Percentiles rank a stretch among this genome's conserved stretches.
Conservation (phyloP, 2,329 filamentous ascomycete species). For the Trichophaea hybrida region DNA sequence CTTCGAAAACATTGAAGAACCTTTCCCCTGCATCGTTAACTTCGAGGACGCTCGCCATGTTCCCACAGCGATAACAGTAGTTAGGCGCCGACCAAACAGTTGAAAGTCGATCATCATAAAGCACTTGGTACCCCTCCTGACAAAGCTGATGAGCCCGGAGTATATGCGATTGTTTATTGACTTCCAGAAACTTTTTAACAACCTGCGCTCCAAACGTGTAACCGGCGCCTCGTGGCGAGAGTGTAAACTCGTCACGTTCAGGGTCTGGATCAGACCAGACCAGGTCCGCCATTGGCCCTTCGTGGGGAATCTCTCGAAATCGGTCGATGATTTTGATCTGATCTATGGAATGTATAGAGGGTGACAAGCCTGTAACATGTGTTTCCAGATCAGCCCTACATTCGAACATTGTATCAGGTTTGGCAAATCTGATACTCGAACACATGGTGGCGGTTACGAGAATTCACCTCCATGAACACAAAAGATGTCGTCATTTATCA, state of each 20-base stretch:
- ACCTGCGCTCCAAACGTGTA: conserved; percentile 98
- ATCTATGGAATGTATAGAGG: conserved; percentile 92
- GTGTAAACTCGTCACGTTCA: conserved; percentile 92
- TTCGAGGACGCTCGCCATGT: conserved; percentile 92
- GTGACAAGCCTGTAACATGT: conserved; percentile 49
- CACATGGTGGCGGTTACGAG: conserved; percentile 15
- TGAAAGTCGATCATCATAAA: conserved; percentile 86
- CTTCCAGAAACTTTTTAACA: conserved; percentile 92
- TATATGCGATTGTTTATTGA: conserved; percentile 97
- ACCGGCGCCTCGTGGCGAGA: conserved; percentile 82
- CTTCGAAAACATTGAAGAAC: conserved; percentile 96
- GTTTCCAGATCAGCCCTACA: background rate
- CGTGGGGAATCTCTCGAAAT: conserved; percentile 95
- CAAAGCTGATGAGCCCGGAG: conserved; percentile 95
- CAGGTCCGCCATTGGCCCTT: conserved; percentile 97
- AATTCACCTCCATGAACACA: conserved; percentile 76
- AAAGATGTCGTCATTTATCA: conserved; percentile 98
- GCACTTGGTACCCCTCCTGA: conserved; percentile 92
- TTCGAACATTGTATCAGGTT: background rate
- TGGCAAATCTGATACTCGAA: background rate
- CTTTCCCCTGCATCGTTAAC: conserved; percentile 85
- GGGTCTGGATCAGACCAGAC: conserved; percentile 97
- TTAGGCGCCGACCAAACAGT: conserved; percentile 98
- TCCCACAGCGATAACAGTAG: conserved; percentile 89
- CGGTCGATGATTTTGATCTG: conserved; percentile 99